Evolutionary conservation across 176 grass and related monocot genomes (phyloP).

Genomic region (Eremochloa ophiuroides): DNA sequence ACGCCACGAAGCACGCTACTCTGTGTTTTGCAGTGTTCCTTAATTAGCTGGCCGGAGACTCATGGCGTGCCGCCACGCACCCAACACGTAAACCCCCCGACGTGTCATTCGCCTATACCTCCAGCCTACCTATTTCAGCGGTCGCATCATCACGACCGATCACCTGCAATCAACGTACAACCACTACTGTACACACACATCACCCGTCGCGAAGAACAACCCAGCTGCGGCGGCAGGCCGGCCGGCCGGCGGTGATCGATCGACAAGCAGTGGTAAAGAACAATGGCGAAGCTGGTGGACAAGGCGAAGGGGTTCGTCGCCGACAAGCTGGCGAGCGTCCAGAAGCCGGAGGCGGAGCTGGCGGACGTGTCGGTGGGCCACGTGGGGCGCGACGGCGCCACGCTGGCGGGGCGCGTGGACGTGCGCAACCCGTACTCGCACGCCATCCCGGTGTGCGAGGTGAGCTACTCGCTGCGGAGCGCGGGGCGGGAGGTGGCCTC

Average conservation of each 20-base stretch:
- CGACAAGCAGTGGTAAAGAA: not conserved
- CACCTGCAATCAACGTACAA: not conserved
- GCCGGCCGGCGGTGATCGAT: no score
- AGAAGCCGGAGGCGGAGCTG: slow-evolving; percentile 73
- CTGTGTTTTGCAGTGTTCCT: not conserved
- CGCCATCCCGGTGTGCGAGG: slow-evolving; percentile 64
- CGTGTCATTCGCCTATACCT: not conserved
- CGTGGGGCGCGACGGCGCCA: slow-evolving; percentile 46
- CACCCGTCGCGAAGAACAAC: not conserved
- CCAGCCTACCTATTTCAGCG: not conserved
- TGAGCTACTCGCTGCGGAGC: slow-evolving; percentile 61
- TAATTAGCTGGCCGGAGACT: not conserved
- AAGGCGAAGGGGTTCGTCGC: slow-evolving; percentile 69
- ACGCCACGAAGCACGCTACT: not conserved
- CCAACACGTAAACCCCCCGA: slow-evolving; percentile 1
- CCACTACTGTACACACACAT: not conserved
- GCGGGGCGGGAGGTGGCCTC: slow-evolving; percentile 66
- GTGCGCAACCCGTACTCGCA: slow-evolving; percentile 70
- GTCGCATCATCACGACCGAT: not conserved
- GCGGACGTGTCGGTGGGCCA: slow-evolving; percentile 40
- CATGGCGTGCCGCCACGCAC: not conserved
- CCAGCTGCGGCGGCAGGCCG: not conserved
- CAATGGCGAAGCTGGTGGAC: slow-evolving; percentile 55
- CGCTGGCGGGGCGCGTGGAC: slow-evolving; percentile 33
- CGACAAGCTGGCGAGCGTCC: slow-evolving; percentile 43